phyloP scores from a whole-genome alignment of 176 grass and related monocot genomes.

The Elymus sibiricus region DNA sequence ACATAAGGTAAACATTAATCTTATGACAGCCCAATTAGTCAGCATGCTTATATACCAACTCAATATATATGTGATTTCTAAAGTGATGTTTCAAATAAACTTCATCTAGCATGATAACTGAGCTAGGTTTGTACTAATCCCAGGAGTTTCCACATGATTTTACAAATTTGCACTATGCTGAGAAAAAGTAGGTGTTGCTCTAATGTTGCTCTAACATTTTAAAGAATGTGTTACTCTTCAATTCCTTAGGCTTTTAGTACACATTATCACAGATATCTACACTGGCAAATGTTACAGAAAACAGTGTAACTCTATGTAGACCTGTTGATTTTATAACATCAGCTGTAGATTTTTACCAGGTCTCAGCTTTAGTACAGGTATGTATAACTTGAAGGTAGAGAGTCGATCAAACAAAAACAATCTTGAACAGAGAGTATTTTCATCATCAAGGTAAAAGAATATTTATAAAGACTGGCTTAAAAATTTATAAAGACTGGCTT shows the following conservation, averaged over 20 bases:
- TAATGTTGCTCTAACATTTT: not conserved
- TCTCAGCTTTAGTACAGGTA: not conserved
- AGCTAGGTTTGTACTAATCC: conserved; percentile 5
- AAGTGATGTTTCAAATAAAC: not conserved
- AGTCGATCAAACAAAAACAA: not conserved
- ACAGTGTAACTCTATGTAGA: not conserved
- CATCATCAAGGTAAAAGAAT: conserved; percentile 6
- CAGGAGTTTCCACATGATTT: not conserved
- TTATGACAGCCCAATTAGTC: not conserved
- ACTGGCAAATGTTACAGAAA: not conserved
- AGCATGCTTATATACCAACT: conserved; percentile 18
- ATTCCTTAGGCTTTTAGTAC: not conserved
- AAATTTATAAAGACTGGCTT: not conserved
- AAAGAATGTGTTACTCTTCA: not conserved
- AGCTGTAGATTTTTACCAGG: not conserved
- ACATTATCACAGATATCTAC: not conserved
- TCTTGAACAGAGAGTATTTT: not conserved
- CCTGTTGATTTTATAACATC: not conserved
- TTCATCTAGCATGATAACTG: not conserved
- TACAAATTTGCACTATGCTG: not conserved
- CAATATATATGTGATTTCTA: not conserved
- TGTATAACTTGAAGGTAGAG: not conserved
- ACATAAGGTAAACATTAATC: not conserved
- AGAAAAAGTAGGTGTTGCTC: not conserved
- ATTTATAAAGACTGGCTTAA: too few species aligned